Base-by-base conservation (phyloP, 1,139 yeast genomes). In the Wickerhamiella infanticola region DNA sequence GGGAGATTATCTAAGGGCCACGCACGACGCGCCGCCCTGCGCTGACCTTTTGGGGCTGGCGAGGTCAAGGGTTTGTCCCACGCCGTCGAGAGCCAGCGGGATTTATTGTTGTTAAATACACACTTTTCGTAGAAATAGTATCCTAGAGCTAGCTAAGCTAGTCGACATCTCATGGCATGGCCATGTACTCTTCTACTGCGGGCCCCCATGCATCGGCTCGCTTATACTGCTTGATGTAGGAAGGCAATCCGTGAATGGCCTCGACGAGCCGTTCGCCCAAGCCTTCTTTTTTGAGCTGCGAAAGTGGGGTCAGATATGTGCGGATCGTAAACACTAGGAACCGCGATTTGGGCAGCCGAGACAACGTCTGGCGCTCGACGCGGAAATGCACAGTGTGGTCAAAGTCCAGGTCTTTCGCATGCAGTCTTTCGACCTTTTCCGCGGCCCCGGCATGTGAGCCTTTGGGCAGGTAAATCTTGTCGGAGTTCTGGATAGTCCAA, bases 231-330 rank as follows among this genome's bases (percentile, higher is more conserved):
- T 77, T 81, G 48, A 77, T 58, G 45, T 67, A 70, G 3, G 68
- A 76, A 6, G 81, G 82, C 55, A 79, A 66, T 1, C 72, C 70
- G 45, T 74, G 76, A 37, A 80, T 75, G 0, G 82, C 88, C 18
- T 66, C 67, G 41, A 68, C 63, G 44, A 82, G 62, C 13, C 49
- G 55, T n/a, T 35, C 40, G 11, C 55, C 76, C 18, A 55, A 55
- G 2, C 78, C 77, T 49, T 80, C 83, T 2, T 63, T 62, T 50
- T 72, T 71, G 45, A 82, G 58, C 38, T 69, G 62, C 27, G 71
- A 60, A 57, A 81, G 58, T n/a, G 88, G 83, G 9, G 77, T 69
- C 45, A 75, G 60, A 52, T 80, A 81, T 0, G 93, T 82, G 55
- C 84, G 63, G 44, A 77, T 74, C 0, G 79, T 71, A 61, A 79